Evolutionary conservation across 805 yeast species (phyloP), one percentile per base, ranked within the genome.

Genomic region (Candida glaebosa): DNA sequence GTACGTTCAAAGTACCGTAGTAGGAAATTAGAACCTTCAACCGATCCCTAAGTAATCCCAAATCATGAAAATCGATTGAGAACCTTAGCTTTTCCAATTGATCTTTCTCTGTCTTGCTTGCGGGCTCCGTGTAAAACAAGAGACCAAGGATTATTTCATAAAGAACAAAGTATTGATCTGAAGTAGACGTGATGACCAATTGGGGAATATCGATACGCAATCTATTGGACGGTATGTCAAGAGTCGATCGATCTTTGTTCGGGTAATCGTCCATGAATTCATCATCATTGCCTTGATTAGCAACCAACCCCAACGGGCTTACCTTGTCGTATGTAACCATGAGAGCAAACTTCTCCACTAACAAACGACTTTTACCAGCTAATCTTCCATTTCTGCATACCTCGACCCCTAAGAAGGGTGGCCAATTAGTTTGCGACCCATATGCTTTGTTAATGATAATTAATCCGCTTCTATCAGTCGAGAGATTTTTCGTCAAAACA

Each of bases 331-430:
- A 81, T 1, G 83, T 70, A 16, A 85, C 55, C 56, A 79, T 74
- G 18, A 81, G 67, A 0, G 90, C 77, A 2, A 87, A 77, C 44
- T 81, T 75, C 24, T 82, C 77, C 18, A 88, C 72, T 30, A 90
- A 64, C 38, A 81, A 69, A 41, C 75, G 73, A 9, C 73, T 68
- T 8, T 63, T 54, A 2, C 65, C 68, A 2, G 72, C 69, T 44
- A 79, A 61, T 2, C 71, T 52, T 0, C 73, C 68, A 22, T 56
- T 55, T 39, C 53, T 57, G 47, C 86, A 79, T 17, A 82, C 67
- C 52, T 87, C 95, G 37, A 78, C 57, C 1, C 90, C 88, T 25
- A 89, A 59, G 88, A 96, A 90, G 0, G 96, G 95, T 2, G 96
- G 96, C 97, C 96, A 90, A 15, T 66, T 65, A 9, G 45, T 34